Percentiles rank a stretch among this genome's conserved stretches.
These are phyloP conservation scores for Cinnamomum micranthum DNA, from an alignment of 164 flowering plant species.

Conservation along the genomic window DNA sequence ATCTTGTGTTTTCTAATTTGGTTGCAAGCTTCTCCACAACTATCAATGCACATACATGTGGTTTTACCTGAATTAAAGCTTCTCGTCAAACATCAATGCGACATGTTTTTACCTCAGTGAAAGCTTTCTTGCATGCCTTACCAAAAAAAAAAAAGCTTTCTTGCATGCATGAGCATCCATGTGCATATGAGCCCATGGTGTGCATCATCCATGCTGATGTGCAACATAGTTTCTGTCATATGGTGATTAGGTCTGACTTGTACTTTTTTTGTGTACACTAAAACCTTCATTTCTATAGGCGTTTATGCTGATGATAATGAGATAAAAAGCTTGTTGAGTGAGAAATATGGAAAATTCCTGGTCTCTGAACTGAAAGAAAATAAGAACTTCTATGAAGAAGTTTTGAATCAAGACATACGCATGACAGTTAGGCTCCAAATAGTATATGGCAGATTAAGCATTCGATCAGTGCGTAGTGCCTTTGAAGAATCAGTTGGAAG, in stretches of 20 bases:
- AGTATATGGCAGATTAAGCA: conserved; percentile 75
- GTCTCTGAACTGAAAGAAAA: conserved; percentile 47
- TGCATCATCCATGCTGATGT: not conserved
- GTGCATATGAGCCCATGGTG: not conserved
- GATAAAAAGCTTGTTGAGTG: conserved; percentile 44
- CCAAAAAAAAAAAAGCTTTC: not conserved
- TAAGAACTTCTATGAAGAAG: conserved; percentile 47
- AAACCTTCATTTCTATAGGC: conserved; percentile 38
- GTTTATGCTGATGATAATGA: conserved; percentile 77
- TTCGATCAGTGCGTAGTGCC: conserved; percentile 82
- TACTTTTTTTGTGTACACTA: not conserved
- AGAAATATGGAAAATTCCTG: conserved; percentile 54
- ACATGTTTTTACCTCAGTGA: not conserved
- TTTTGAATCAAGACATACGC: conserved; percentile 60
- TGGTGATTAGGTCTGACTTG: not conserved
- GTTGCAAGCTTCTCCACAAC: no score
- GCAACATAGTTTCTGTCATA: no score
- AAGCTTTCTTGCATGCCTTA: not conserved
- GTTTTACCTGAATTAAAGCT: no score
- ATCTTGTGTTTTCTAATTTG: no score
- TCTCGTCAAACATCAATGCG: no score
- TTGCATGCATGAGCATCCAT: not conserved
- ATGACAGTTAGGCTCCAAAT: conserved; percentile 90
- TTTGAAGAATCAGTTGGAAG: conserved; percentile 92
- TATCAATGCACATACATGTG: no score